Evolutionary conservation across 2,329 filamentous ascomycete species (phyloP), one percentile per base, ranked within the genome.

Genomic region (Penicillium sp.): DNA sequence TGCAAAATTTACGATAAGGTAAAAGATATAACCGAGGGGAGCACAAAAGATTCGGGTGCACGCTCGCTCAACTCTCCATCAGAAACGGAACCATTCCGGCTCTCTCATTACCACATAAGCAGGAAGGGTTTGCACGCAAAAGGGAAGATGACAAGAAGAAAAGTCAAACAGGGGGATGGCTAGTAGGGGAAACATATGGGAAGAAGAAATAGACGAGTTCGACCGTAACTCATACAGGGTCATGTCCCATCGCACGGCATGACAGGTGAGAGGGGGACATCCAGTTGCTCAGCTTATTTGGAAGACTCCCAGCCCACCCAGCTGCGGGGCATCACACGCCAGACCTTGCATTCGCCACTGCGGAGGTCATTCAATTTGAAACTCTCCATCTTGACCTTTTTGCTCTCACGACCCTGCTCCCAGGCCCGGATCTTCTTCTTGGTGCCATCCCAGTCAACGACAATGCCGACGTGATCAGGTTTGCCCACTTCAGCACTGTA

Each of bases 371-470:
- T 92, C 62, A 99, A 84, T 79, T 93, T 91, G 79, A 94, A 98
- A 78, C 92, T 96, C 82, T 98, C 94, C 62, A 91, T 81, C 81
- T 96, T 95, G 56, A 96, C 89, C 82, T 97, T 98, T 76, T 90
- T 94, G 75, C 88, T 93, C 80, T 98, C 94, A 14, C 94, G 83
- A 0, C 94, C 94, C 74, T 99, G 95, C 76, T 98, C 95, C 91
- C 92, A 98, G 1, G 89, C 93, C 31, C 93, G 82, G 28, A 99
- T 89, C 83, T 98, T 97, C 84, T 96, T 96, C 85, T 97, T 96
- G 42, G 92, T 96, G 3, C 95, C 95, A 75, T 99, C 95, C 95
- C 95, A 99, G 75, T 99, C 95, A 10, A 92, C 86, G 4, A 99
- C 94, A 2, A 99, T 81, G 2, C 86, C 95, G 0, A 98, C 94